Percentiles rank a stretch among this genome's conserved stretches.
Evolutionary conservation across 345 rosid species (phyloP).

Genomic region (Lepidium sativum): DNA sequence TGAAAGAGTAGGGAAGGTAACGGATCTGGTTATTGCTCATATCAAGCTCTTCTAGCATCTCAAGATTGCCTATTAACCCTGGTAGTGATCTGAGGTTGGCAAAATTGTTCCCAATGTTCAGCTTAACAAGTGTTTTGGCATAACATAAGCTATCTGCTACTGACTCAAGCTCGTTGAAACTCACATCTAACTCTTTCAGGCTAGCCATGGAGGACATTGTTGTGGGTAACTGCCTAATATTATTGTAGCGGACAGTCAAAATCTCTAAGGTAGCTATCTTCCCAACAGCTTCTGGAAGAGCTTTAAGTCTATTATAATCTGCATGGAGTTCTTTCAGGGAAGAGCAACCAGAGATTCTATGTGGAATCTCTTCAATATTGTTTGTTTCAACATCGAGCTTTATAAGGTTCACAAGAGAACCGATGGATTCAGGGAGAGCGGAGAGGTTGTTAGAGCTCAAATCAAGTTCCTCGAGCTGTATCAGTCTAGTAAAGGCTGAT

Average conservation of each 20-base stretch:
- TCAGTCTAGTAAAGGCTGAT: constrained; percentile 45
- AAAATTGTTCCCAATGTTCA: constrained; percentile 89
- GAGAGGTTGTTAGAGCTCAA: constrained; percentile 72
- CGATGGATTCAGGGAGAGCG: constrained; percentile 56
- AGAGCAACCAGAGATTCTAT: constrained; percentile 62
- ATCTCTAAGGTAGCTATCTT: constrained; percentile 72
- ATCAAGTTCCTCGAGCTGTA: constrained; percentile 76
- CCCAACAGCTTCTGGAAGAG: constrained; percentile 97
- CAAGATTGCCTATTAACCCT: constrained; percentile 88
- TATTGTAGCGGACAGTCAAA: constrained; percentile 74
- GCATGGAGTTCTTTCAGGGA: constrained; percentile 65
- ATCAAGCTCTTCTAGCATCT: constrained; percentile 84
- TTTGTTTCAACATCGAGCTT: constrained; percentile 74
- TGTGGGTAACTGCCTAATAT: constrained; percentile 79
- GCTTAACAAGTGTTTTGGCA: constrained; percentile 75
- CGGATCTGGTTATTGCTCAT: constrained; percentile 96
- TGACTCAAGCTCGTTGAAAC: constrained; percentile 95
- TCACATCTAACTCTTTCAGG: constrained; percentile 80
- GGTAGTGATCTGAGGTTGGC: constrained; percentile 78
- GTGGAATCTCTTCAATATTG: constrained; percentile 81
- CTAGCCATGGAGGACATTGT: constrained; percentile 75
- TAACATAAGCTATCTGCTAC: constrained; percentile 94
- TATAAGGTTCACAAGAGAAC: constrained; percentile 59
- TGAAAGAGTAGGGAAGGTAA: constrained; percentile 75
- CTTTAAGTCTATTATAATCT: constrained; percentile 89